Evolutionary conservation across 2,329 filamentous ascomycete species (phyloP), one percentile per base, ranked within the genome.

Genomic region (Ophidiomyces ophidiicola): DNA sequence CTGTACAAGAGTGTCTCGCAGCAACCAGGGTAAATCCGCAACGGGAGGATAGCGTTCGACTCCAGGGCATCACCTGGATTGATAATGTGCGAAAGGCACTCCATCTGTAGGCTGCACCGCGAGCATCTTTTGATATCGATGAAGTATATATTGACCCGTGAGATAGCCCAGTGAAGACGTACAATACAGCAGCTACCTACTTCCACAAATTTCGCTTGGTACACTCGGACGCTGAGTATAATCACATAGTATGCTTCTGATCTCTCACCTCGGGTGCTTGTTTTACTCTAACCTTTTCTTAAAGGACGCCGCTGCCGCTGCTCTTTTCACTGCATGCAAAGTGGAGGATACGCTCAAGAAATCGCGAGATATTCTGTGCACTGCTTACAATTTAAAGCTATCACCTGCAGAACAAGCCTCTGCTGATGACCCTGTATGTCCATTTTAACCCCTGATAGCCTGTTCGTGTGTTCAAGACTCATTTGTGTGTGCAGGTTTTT

Each of bases 261-360:
- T 26, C 21, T 19, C n/a, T 20, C 14, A 3, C 11, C 5, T 5
- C 17, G 5, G n/a, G 12, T 25, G 3, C 12, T 2, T 37, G 37
- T 23, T 26, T n/a, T 15, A 25, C 38, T 12, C 24, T 47, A n/a
- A 42, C 37, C 23, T 38, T 11, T 20, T 17, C 10, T 8, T 23
- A 47, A 62, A 84, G 59, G 88, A 96, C 56, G 87, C 85, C 1
- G 85, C 88, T 0, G 75, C 90, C 5, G 85, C 90, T 1, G 81
- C 85, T 17, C 67, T 98, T 6, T 88, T 96, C 54, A 82, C 87
- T 2, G 87, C 87, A 2, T 96, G 88, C 69, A 98, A 98, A 65
- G 86, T 92, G 32, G 90, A 98, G 61, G 90, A 98, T 59, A 98
- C 90, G 0, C 74, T 94, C 49, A 98, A 98, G 64, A 96, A 96